phyloP scores from a whole-genome alignment of 768 basidiomycete species.

The Bullera alba region DNA sequence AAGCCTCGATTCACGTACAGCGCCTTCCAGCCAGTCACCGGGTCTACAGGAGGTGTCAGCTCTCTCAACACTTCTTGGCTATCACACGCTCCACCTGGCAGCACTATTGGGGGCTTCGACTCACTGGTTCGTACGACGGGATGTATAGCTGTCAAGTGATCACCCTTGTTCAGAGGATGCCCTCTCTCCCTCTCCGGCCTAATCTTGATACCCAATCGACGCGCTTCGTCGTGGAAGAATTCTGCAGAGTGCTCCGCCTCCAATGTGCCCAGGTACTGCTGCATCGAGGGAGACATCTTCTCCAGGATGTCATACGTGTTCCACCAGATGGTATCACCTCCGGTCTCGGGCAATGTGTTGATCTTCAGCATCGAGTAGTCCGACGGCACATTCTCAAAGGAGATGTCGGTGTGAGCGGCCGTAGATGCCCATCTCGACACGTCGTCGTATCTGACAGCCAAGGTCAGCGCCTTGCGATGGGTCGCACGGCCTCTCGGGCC shows the following conservation, averaged over 20 bases:
- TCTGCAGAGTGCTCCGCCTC: slow-evolving; percentile 44
- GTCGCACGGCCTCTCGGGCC: no score
- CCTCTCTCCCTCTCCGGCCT: slow-evolving; percentile 35
- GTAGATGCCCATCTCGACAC: slow-evolving; percentile 31
- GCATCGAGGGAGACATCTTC: slow-evolving; percentile 36
- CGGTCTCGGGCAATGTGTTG: slow-evolving; percentile 39
- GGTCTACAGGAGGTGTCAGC: no score
- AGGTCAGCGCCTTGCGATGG: no score
- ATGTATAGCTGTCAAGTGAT: slow-evolving; percentile 39
- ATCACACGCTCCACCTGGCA: no score
- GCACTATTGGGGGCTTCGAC: no score
- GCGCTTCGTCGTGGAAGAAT: slow-evolving; percentile 43
- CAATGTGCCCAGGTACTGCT: slow-evolving; percentile 38
- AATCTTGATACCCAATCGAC: slow-evolving; percentile 34
- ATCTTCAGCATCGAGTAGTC: slow-evolving; percentile 40
- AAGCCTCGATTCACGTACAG: slow-evolving; percentile 34
- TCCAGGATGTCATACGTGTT: slow-evolving; percentile 42
- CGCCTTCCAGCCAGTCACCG: slow-evolving; percentile 44
- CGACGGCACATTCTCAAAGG: slow-evolving; percentile 44
- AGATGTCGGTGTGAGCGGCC: slow-evolving; percentile 39
- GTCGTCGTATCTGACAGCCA: slow-evolving; percentile 26
- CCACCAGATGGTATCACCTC: slow-evolving; percentile 44
- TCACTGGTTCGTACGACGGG: slow-evolving; percentile 46
- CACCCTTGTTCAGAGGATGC: slow-evolving; percentile 42
- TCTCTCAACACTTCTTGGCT: no score